Base-by-base conservation (phyloP, 176 grass and related monocot genomes). In the Sorghum bicolor region DNA sequence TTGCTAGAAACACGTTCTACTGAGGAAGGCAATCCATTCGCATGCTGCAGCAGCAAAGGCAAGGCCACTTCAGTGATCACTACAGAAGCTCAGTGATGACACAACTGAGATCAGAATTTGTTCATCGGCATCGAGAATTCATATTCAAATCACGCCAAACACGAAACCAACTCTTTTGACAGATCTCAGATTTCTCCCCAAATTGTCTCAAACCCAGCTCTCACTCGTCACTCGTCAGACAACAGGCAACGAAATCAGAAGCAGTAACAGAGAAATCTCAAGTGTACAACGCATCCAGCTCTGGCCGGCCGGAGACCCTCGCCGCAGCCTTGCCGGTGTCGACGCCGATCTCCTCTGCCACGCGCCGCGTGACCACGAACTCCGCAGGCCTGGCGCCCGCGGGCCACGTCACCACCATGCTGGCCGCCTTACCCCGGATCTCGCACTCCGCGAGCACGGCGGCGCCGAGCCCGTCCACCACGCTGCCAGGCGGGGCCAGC, bases 341-440 rank as follows among this genome's bases (percentile, higher is more conserved):
- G 60, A 98, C 77, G 41, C 93, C 89, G 24, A 95, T 80, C 55
- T 86, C 63, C 34, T n/a, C 74, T 72, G 94, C 67, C 40, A 95
- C 67, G 41, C 78, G 75, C 66, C 78, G 61, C 73, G 84, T 81
- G 33, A 91, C 84, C 64, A 72, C 76, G 32, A 88, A 39, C 52
- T 85, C 89, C 17, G 64, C 40, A 16, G 74, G 82, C 22, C 76
- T 84, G 8, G 85, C 87, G 68, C 68, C 87, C 15, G 86, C 85
- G 64, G 93, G 96, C 96, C 96, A 95, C 7, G 92, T 91, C 43
- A 92, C 85, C 73, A 98, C 78, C 92, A 95, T 65, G 64, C 88
- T 93, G 67, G 88, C 95, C 67, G 90, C 92, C 41, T 82, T 86
- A 41, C 83, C 89, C 70, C 87, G 90, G 89, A 95, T 90, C 85